Evolutionary conservation across 306 rosid genomes (phyloP).

Genomic region (Carpinus fangiana): DNA sequence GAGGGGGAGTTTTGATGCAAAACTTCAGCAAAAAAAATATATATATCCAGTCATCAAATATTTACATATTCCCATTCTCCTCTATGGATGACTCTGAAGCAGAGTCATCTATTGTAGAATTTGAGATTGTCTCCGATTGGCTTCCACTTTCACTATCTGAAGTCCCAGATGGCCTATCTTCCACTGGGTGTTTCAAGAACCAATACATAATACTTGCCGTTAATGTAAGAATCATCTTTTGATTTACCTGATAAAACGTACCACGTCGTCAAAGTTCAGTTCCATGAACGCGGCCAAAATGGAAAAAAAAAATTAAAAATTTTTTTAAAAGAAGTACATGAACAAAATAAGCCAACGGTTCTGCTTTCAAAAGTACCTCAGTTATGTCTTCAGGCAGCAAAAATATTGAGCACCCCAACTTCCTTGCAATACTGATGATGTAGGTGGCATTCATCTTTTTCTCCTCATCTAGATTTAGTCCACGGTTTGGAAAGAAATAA

Average conservation of each 20-base stretch:
- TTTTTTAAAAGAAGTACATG: neutral
- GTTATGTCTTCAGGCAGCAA: slow-evolving; percentile 96
- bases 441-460: slow-evolving; percentile 94
- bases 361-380: slow-evolving; percentile 55
- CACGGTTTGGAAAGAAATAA: neutral
- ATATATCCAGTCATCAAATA: slow-evolving; percentile 27
- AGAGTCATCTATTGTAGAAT: slow-evolving; percentile 83
- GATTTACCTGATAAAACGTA: slow-evolving; percentile 67
- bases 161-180: slow-evolving; percentile 52
- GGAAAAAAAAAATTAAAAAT: neutral
- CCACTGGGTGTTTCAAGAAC: slow-evolving; percentile 76
- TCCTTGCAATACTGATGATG: slow-evolving; percentile 96
- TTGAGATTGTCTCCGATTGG: slow-evolving; percentile 69
- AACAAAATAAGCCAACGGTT: neutral
- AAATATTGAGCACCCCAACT: slow-evolving; percentile 96
- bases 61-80: slow-evolving; percentile 62
- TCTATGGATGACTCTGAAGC: slow-evolving; percentile 88
- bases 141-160: slow-evolving; percentile 85
- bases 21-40: slow-evolving; percentile 15
- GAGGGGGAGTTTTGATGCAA: slow-evolving; percentile 6
- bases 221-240: slow-evolving; percentile 96
- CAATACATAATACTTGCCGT: slow-evolving; percentile 97
- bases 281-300: too few relatives aligned
- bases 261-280: neutral
- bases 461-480: slow-evolving; percentile 66